Evolutionary conservation across 2,329 filamentous ascomycete species (phyloP), one percentile per base, ranked within the genome.

Genomic region (Madurella mycetomatis): DNA sequence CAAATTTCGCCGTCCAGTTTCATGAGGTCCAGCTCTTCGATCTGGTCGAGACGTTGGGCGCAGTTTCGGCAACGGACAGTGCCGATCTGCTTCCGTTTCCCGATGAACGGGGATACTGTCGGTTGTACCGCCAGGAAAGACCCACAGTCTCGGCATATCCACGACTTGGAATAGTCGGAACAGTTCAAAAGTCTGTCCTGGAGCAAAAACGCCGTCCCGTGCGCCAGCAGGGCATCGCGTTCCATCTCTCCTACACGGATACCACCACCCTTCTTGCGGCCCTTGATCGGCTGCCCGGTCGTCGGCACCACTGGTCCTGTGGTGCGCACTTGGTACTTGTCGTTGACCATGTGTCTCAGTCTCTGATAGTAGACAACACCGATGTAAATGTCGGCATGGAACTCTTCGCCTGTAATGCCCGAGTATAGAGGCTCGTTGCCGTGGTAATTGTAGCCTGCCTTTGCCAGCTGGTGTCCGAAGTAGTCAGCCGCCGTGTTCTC

Each of bases 231-330:
- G 3, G 92, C 90, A 71, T 99, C 94, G 62, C 94, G 88, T 76
- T 99, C 94, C 94, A 99, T 99, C 73, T 99, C 94, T 73, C 94
- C 94, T 31, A 99, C 92, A 79, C 94, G 91, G 69, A 99, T 96
- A 85, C 94, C 94, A 75, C 94, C 94, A 68, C 92, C 94, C 73
- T 92, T 90, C 70, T 95, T 94, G 70, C 94, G 82, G 60, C 94
- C 94, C 77, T 97, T 96, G 78, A 99, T 94, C 41, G 94, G 94
- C 70, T 99, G 94, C 32, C 92, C 92, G 0, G 92, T 97, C 15
- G 94, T 84, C 19, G 87, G 83, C 52, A 94, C 94, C 42, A 96
- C 87, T 1, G 92, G 92, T 52, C 94, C 94, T 0, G 94, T 97
- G 2, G 94, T 97, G 72, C 94, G 86, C 53, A 97, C 94, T 72